These are phyloP conservation scores for Rosa lucieae DNA, from an alignment of 306 rosid species.

Conservation along the genomic window DNA sequence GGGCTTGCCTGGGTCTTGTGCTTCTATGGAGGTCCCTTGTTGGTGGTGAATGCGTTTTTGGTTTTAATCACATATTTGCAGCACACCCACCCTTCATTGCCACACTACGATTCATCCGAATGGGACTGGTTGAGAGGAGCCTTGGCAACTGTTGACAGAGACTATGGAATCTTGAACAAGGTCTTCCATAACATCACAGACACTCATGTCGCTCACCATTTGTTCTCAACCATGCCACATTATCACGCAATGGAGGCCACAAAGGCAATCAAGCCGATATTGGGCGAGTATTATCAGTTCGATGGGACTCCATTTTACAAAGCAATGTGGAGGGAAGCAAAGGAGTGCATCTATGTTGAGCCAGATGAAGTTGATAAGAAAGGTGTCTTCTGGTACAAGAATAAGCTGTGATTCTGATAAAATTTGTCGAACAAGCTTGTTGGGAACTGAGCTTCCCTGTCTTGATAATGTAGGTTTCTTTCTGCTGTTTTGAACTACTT, in stretches of 20 bases:
- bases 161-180: slow-evolving; percentile 86
- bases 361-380: slow-evolving; percentile 47
- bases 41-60: slow-evolving; percentile 77
- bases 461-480: slow-evolving; percentile 17
- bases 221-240: slow-evolving; percentile 91
- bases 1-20: slow-evolving; percentile 81
- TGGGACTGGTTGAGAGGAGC: slow-evolving; percentile 99
- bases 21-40: slow-evolving; percentile 73
- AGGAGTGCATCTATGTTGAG: slow-evolving; percentile 78
- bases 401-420: slow-evolving; percentile 37
- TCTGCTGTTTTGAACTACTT: neutral
- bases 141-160: slow-evolving; percentile 84
- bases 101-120: slow-evolving; percentile 79
- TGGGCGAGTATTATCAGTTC: slow-evolving; percentile 72
- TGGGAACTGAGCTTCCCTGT: slow-evolving; percentile 12
- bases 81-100: slow-evolving; percentile 91
- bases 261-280: slow-evolving; percentile 62
- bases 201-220: slow-evolving; percentile 93
- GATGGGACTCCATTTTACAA: slow-evolving; percentile 61
- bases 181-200: slow-evolving; percentile 94
- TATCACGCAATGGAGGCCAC: slow-evolving; percentile 92
- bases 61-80: slow-evolving; percentile 90
- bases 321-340: slow-evolving; percentile 76
- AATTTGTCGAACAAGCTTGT: neutral
- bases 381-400: slow-evolving; percentile 86